Conservation (phyloP, 202 grass and related monocot species). For the Elaeis oleifera region DNA sequence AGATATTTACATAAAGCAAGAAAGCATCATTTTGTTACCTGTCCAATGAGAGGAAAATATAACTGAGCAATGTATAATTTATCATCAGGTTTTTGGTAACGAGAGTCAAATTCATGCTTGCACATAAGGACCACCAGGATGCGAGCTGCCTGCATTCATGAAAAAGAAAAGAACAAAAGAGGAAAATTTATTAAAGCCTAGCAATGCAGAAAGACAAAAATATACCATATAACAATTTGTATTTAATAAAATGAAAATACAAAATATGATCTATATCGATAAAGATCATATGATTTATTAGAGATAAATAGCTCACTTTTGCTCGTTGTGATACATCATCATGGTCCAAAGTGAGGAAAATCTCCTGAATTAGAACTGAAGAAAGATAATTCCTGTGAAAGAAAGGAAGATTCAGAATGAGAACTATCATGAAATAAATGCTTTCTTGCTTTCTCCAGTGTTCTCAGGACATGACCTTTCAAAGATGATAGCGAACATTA, state of each 20-base stretch:
- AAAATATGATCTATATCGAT: too few species aligned
- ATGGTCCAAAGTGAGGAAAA: conserved; percentile 98
- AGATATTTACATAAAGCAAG: background rate
- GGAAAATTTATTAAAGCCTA: conserved; percentile 7
- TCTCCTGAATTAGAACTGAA: conserved; percentile 96
- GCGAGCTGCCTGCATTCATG: conserved; percentile 66
- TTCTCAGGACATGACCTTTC: too few species aligned
- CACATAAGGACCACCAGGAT: conserved; percentile 88
- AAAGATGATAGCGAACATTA: too few species aligned
- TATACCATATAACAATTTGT: too few species aligned
- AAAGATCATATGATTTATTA: too few species aligned
- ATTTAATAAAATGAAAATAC: too few species aligned
- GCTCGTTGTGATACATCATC: conserved; percentile 92
- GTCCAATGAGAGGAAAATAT: conserved; percentile 95
- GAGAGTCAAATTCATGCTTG: conserved; percentile 97
- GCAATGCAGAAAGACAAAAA: too few species aligned
- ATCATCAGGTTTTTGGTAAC: conserved; percentile 93
- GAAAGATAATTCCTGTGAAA: conserved; percentile 89
- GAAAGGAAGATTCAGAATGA: background rate
- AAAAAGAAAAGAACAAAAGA: conserved; percentile 9
- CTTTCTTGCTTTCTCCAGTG: too few species aligned
- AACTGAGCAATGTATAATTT: conserved; percentile 93
- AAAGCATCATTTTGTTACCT: conserved; percentile 30
- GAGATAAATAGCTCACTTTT: conserved; percentile 48
- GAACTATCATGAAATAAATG: background rate